Percentiles rank a stretch among this genome's conserved stretches.
Evolutionary conservation across 148 eudicot species (phyloP).

Genomic region (Dysphania ambrosioides): DNA sequence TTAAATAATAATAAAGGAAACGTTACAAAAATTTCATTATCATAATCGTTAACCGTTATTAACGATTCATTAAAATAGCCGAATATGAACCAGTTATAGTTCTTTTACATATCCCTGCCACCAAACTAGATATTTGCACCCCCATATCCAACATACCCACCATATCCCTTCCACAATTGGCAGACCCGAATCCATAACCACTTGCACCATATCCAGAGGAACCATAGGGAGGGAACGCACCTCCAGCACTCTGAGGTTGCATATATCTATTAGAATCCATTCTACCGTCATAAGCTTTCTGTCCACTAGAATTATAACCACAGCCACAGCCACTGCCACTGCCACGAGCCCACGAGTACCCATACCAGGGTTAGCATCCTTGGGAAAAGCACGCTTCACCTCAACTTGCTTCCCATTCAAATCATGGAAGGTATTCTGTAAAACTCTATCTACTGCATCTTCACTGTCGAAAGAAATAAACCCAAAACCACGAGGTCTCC

Average conservation of each 20-base stretch:
- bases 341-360: no score
- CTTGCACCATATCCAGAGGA: slow-evolving; percentile 68
- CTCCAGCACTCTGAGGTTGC: slow-evolving; percentile 69
- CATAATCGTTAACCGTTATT: no score
- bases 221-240: slow-evolving; percentile 70
- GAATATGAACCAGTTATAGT: no score
- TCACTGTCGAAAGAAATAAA: slow-evolving; percentile 84
- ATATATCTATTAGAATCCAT: slow-evolving; percentile 74
- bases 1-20: no score
- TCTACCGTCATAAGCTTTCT: slow-evolving; percentile 61
- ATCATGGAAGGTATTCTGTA: slow-evolving; percentile 84
- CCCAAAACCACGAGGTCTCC: slow-evolving; percentile 94
- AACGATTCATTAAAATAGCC: no score
- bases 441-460: slow-evolving; percentile 94
- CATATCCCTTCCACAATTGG: slow-evolving; percentile 64
- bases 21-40: no score
- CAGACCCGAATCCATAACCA: slow-evolving; percentile 79
- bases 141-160: slow-evolving; percentile 71
- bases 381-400: slow-evolving; percentile 95
- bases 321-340: slow-evolving; percentile 63
- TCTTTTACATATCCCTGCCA: slow-evolving; percentile 50
- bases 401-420: slow-evolving; percentile 87
- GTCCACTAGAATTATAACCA: slow-evolving; percentile 67
- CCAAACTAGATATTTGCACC: slow-evolving; percentile 63
- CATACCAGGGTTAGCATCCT: slow-evolving; percentile 80